These are phyloP conservation scores for Tolypocladium ophioglossoides DNA, from an alignment of 2,329 filamentous ascomycete species.

Conservation along the genomic window DNA sequence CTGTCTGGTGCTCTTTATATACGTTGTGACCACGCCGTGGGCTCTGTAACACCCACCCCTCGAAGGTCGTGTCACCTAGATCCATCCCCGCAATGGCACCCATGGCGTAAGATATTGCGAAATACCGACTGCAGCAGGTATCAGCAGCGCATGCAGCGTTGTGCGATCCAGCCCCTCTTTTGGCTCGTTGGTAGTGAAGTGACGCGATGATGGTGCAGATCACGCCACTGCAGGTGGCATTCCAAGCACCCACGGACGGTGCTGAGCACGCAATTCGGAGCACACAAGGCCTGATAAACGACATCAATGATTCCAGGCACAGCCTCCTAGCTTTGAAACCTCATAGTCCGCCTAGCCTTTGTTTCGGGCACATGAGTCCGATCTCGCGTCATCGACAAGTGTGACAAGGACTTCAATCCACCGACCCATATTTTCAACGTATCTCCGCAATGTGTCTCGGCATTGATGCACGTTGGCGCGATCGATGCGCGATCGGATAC, in stretches of 20 bases:
- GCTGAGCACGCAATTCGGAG: background rate
- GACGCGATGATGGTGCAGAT: slow-evolving; percentile 10
- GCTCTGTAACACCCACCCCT: background rate
- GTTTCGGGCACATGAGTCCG: background rate
- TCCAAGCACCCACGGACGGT: background rate
- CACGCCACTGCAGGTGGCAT: slow-evolving; percentile 5
- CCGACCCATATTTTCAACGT: background rate
- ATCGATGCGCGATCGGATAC: background rate
- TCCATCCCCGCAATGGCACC: background rate
- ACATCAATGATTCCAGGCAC: background rate
- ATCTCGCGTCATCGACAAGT: background rate
- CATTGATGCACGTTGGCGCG: too few relatives aligned
- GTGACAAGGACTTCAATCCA: background rate
- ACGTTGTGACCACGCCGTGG: background rate
- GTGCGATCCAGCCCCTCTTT: background rate
- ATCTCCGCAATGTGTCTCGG: background rate
- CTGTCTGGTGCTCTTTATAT: background rate
- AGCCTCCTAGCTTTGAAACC: background rate
- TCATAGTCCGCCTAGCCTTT: background rate
- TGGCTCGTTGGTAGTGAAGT: background rate
- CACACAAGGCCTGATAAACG: background rate
- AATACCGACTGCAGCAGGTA: background rate
- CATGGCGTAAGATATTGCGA: background rate
- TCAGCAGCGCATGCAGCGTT: background rate
- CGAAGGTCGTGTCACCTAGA: background rate